Percentiles rank a stretch among this genome's conserved stretches.
Conservation (phyloP, 2,329 filamentous ascomycete genomes). For the Ophiostoma sp. region DNA sequence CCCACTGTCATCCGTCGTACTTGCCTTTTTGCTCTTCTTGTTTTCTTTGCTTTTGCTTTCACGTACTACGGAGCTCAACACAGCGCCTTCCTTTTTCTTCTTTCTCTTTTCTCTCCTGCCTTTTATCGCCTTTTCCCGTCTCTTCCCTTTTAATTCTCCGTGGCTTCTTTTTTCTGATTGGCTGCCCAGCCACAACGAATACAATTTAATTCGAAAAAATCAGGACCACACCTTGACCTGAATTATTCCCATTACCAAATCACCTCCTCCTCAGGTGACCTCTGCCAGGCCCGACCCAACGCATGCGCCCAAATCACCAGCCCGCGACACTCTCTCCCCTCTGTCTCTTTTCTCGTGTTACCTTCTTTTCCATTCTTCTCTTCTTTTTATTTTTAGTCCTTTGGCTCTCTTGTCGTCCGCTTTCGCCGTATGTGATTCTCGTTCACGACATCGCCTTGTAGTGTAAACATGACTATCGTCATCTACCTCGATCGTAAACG, state of each 20-base stretch:
- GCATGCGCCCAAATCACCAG: conserved; percentile 23
- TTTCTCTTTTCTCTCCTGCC: neutral
- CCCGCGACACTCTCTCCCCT: conserved; percentile 25
- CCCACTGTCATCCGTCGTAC: neutral
- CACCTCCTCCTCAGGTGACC: conserved; percentile 9
- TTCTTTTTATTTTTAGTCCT: neutral
- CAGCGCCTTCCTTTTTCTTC: neutral
- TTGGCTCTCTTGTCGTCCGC: neutral
- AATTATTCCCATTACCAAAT: conserved; percentile 4
- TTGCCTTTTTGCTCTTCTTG: neutral
- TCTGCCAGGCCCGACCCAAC: neutral
- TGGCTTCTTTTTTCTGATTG: conserved; percentile 40
- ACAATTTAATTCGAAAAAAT: conserved; percentile 12
- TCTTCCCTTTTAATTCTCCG: neutral
- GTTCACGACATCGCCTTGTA: neutral
- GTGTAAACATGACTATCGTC: neutral
- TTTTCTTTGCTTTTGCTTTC: neutral
- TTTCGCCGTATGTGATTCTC: neutral
- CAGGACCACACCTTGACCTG: neutral
- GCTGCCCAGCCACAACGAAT: conserved; percentile 27
- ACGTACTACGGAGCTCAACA: too few relatives aligned
- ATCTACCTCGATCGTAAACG: neutral
- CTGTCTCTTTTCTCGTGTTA: conserved; percentile 25
- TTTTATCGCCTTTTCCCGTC: neutral
- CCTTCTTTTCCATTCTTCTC: neutral